These are phyloP conservation scores for Copromyces sp. DNA, from an alignment of 495 filamentous ascomycete genomes.

Conservation along the genomic window DNA sequence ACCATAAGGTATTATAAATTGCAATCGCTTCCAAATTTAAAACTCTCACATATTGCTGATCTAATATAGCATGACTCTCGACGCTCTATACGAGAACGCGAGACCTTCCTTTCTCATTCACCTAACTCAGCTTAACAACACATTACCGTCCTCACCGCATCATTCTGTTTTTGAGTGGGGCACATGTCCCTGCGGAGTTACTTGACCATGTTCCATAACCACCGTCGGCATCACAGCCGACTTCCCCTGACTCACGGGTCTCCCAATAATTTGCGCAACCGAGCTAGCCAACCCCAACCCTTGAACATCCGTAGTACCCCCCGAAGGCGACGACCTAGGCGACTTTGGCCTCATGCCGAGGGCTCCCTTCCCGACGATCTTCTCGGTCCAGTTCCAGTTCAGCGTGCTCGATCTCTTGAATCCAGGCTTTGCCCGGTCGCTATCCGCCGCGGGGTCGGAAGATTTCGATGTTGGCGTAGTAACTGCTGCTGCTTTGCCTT, in stretches of 20 bases:
- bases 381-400: conserved; percentile 48
- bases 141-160: neutral
- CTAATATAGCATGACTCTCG: neutral
- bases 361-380: conserved; percentile 42
- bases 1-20: neutral
- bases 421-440: neutral
- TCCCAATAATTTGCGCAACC: neutral
- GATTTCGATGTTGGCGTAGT: neutral
- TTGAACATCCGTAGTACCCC: neutral
- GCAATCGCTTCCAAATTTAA: neutral
- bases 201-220: neutral
- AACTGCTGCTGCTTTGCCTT: conserved; percentile 7
- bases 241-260: neutral
- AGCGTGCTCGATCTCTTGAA: conserved; percentile 8
- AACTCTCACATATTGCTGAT: neutral
- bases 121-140: neutral
- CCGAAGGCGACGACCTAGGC: neutral
- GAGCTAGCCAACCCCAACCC: neutral
- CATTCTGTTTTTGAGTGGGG: neutral
- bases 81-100: neutral
- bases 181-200: neutral
- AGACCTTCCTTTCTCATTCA: neutral
- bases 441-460: neutral
- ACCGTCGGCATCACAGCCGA: neutral
- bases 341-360: neutral